Percentiles rank a stretch among this genome's conserved stretches.
These are phyloP conservation scores for Scalesia atractyloides DNA, from an alignment of 129 eudicot genomes.

Conservation along the genomic window DNA sequence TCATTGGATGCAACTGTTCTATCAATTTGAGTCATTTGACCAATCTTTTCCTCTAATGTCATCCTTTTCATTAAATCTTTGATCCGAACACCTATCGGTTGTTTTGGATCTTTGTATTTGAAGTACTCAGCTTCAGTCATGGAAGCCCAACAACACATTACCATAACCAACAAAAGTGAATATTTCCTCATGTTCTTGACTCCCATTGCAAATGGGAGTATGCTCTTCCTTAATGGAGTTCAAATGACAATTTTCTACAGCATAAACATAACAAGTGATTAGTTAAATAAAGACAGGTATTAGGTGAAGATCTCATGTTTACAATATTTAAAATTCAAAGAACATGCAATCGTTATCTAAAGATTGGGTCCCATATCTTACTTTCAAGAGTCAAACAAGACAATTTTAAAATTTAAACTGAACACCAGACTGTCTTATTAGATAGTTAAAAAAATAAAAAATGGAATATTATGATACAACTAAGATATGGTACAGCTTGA, in stretches of 20 bases:
- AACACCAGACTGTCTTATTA: not conserved
- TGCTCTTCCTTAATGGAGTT: constrained; percentile 6
- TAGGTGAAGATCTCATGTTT: not conserved
- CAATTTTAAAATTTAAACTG: constrained; percentile 14
- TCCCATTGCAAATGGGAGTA: constrained; percentile 31
- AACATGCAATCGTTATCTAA: not conserved
- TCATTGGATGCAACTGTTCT: constrained; percentile 46
- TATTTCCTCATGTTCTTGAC: constrained; percentile 29
- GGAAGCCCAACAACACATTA: constrained; percentile 40
- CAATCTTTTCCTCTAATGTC: constrained; percentile 74
- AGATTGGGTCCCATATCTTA: constrained; percentile 19
- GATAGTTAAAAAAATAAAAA: not conserved
- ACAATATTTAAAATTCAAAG: not conserved
- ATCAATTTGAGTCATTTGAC: constrained; percentile 85
- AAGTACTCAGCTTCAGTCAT: constrained; percentile 50
- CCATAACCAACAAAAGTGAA: constrained; percentile 34
- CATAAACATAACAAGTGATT: constrained; percentile 12
- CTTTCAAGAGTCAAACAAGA: constrained; percentile 22
- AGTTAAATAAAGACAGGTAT: constrained; percentile 15
- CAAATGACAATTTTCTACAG: constrained; percentile 8
- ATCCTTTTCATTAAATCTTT: constrained; percentile 59
- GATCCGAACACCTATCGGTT: constrained; percentile 47
- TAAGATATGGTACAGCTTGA: constrained; percentile 1
- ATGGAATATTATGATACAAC: not conserved
- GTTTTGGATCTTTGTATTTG: constrained; percentile 70